Evolutionary conservation across 345 rosid genomes (phyloP), one percentile per base, ranked within the genome.

Genomic region (Firmiana major): DNA sequence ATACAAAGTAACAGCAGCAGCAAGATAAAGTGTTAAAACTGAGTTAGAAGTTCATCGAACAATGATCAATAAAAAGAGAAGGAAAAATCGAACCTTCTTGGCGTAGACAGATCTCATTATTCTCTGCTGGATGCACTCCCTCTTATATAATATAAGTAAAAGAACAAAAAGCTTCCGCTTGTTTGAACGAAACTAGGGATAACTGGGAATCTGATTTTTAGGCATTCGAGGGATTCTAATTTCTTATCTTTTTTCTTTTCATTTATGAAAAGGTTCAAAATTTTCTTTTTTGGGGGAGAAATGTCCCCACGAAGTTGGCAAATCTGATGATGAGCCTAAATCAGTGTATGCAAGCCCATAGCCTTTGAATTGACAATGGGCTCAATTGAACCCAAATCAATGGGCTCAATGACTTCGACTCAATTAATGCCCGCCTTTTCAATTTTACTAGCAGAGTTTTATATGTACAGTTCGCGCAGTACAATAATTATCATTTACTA

Each of bases 81-180:
- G 12, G 38, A 31, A 38, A 66, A 66, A 66, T 4, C 34, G 53
- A 43, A 66, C 71, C 51, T 66, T 21, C 19, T 17, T 66, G 21
- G 26, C 71, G 16, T 26, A 19, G 53, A 42, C 9, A 66, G 71
- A 66, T 66, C 53, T 66, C 71, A 66, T 66, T 42, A 21, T 64
- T 38, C 24, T 36, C 24, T 19, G 69, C 16, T 21, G 51, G 34
- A 54, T 54, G 24, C 59, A 19, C 59, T 54, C 11, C 59, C 11
- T 19, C 24, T 7, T n/a, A 54, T 54, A 54, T 54, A 54, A 54
- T 31, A 54, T 19, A 54, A 54, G 15, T 10, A 9, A 46, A 51
- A 2, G 2, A 9, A 21, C 62, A 3, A 0, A 9, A 3, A 19
- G 62, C n/a, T 8, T 57, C 0, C 1, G 2, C 0, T 59, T 24